phyloP scores from a whole-genome alignment of 768 basidiomycete genomes.

The Russula abietina region DNA sequence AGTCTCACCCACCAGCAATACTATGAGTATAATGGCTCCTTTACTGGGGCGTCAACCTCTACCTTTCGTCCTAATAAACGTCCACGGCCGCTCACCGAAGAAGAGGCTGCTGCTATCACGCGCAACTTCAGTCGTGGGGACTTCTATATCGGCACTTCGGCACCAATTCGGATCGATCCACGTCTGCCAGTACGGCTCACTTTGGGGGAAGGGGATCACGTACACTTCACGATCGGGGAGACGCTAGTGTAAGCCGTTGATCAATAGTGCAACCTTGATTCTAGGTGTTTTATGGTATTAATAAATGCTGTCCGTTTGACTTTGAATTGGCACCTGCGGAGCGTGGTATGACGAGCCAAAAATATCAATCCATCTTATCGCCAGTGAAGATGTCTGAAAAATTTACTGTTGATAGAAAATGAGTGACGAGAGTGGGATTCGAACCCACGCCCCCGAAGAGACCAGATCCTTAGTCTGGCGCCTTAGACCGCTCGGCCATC shows the following conservation, averaged over 20 bases:
- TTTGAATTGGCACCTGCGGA: not conserved
- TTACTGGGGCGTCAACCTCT: slow-evolving; percentile 63
- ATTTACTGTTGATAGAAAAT: not conserved
- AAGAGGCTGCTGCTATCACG: slow-evolving; percentile 78
- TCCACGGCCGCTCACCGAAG: slow-evolving; percentile 73
- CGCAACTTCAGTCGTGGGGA: slow-evolving; percentile 77
- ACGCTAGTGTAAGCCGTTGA: slow-evolving; percentile 34
- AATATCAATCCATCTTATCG: not conserved
- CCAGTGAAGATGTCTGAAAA: not conserved
- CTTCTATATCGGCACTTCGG: slow-evolving; percentile 75
- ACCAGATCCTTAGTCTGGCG: slow-evolving; percentile 71
- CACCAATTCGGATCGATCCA: slow-evolving; percentile 78
- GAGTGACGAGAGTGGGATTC: slow-evolving; percentile 41
- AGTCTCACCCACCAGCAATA: slow-evolving; percentile 51
- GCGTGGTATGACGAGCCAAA: not conserved
- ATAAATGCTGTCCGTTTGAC: not conserved
- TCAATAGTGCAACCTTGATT: slow-evolving; percentile 2
- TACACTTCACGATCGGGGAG: slow-evolving; percentile 58
- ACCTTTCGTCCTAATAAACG: slow-evolving; percentile 79
- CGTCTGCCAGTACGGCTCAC: slow-evolving; percentile 73
- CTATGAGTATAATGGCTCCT: slow-evolving; percentile 55
- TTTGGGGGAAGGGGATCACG: slow-evolving; percentile 76
- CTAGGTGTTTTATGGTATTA: slow-evolving; percentile 20
- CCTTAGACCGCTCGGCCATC: slow-evolving; percentile 90
- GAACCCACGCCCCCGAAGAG: slow-evolving; percentile 47